Base-by-base conservation (phyloP, 139 green algal species). In the Tetradesmus obliquus region DNA sequence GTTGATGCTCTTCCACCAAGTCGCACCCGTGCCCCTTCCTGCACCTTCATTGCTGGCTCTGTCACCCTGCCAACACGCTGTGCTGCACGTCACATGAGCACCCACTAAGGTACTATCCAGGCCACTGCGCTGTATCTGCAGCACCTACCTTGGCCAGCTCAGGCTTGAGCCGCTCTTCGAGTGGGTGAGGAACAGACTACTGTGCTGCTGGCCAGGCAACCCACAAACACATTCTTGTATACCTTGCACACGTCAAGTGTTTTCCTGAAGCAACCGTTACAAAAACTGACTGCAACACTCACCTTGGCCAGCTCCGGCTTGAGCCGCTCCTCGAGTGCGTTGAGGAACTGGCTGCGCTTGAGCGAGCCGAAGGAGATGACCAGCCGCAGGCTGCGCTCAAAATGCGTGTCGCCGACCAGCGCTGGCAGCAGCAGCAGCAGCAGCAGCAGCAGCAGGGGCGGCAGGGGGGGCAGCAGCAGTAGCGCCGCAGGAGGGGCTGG, bases 311-410 rank as follows among this genome's bases (percentile, higher is more conserved):
- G 91, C 15, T 80, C 60, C 5, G 93, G 93, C 54, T 71, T 89
- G 55, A 96, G 92, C 5, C 93, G 91, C 86, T 96, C 94, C 79
- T 96, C 91, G 45, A 96, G 88, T 3, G 95, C 96, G 9, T 94
- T 91, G 54, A 96, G 24, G 71, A 98, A 97, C 81, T 94, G 93
- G 6, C 80, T 54, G 53, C 90, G 91, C 79, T 95, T 95, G 20
- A 97, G 90, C 7, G 89, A 54, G 1, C 95, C 93, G 58, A 92
- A 95, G 10, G 90, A 95, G 85, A 98, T 97, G 13, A 97, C 96
- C 55, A 98, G 93, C 10, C 93, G 92, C 85, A 98, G 55, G 0
- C 91, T 94, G 93, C 96, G 96, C 85, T 97, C 94, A 8, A 96
- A 88, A 3, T 72, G 45, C 15, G 93, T 22, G 5, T 62, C 71